Evolutionary conservation across 805 yeast genomes (phyloP).

Genomic region (Candida sakaeoensis): DNA sequence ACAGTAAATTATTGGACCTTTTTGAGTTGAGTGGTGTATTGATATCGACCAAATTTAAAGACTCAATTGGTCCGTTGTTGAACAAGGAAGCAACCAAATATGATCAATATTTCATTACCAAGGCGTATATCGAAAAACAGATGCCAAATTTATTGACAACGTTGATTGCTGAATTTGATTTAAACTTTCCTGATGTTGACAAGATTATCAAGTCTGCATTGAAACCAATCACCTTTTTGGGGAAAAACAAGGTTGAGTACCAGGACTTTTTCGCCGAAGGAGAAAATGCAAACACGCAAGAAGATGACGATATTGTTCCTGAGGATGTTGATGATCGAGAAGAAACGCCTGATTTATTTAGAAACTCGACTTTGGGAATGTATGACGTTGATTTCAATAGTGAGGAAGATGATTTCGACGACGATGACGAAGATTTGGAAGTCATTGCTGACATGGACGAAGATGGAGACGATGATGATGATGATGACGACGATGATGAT

Average conservation of each 20-base stretch:
- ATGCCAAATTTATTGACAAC: constrained; percentile 55
- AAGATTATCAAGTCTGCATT: constrained; percentile 56
- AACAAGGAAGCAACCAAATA: constrained; percentile 46
- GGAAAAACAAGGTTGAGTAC: constrained; percentile 52
- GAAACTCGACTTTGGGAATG: constrained; percentile 92
- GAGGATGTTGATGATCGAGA: constrained; percentile 60
- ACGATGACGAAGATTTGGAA: constrained; percentile 31
- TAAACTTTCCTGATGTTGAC: constrained; percentile 67
- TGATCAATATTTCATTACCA: constrained; percentile 64
- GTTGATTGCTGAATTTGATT: constrained; percentile 62
- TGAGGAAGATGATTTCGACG: constrained; percentile 54
- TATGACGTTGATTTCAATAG: constrained; percentile 76
- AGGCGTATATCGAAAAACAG: constrained; percentile 64
- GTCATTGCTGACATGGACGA: constrained; percentile 62
- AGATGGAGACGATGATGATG: constrained; percentile 54
- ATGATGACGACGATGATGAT: constrained; percentile 22
- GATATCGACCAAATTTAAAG: constrained; percentile 40
- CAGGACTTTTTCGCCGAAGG: constrained; percentile 59
- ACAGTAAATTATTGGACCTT: constrained; percentile 52
- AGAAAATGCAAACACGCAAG: constrained; percentile 45
- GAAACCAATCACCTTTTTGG: constrained; percentile 54
- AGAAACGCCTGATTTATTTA: constrained; percentile 77
- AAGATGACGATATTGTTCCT: constrained; percentile 33
- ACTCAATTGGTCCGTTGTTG: constrained; percentile 40
- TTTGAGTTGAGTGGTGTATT: constrained; percentile 46